Base-by-base conservation (phyloP, 495 filamentous ascomycete genomes). In the Trichodelitschia bisporula region DNA sequence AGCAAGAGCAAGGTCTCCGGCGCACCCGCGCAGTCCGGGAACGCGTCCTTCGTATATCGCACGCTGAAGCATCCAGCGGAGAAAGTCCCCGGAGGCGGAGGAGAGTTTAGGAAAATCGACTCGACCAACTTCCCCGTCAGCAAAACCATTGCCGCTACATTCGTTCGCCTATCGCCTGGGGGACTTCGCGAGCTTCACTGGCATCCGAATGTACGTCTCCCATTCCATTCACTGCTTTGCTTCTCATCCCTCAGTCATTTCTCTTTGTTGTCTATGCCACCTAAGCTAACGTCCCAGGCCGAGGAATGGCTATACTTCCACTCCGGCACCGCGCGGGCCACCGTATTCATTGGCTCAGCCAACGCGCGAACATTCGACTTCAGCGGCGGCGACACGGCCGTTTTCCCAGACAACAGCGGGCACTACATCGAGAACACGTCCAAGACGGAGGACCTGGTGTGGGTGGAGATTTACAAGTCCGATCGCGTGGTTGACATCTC, bases 221-320 rank as follows among this genome's bases (percentile, higher is more conserved):
- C 19, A 4, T 17, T 15, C 15, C 20, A 18, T 21, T 15, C n/a
- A n/a, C n/a, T n/a, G n/a, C n/a, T n/a, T n/a, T 13, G 31, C 18
- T 6, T 34, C 35, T 24, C 21, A 20, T 17, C 24, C 36, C 34
- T 38, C 35, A 40, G 20, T 33, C 15, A 32, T 36, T 17, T 27
- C 28, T 2, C 21, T 25, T 25, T 8, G 8, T 29, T 10, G 15
- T 16, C 8, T n/a, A n/a, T n/a, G n/a, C n/a, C n/a, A n/a, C n/a
- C n/a, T n/a, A n/a, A n/a, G n/a, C n/a, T n/a, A n/a, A 29, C 2
- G 10, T 28, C 4, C 4, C 31, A 66, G 57, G 61, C 65, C 1
- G 63, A 65, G 39, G 69, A 73, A 41, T 73, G 68, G 66, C 52
- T 70, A 1, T 72, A 70, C 37, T 72, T 72, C 49, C 61, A 66